Evolutionary conservation across 495 filamentous ascomycete genomes (phyloP).

Genomic region (Aspergillus olivimuriae): DNA sequence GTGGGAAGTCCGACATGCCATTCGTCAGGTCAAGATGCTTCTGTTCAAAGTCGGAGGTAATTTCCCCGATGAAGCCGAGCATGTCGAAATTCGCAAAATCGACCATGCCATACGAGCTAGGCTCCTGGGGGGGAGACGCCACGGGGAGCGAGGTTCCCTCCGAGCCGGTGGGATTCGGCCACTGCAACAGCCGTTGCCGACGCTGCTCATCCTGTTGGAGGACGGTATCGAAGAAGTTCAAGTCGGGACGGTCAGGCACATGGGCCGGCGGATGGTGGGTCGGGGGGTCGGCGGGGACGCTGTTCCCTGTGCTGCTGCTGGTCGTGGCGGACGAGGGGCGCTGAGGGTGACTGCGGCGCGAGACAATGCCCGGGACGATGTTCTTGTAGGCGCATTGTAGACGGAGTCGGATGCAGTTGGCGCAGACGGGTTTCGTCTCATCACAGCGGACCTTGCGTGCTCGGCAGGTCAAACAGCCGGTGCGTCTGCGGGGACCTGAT

Average conservation of each 20-base stretch:
- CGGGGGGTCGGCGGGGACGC: slow-evolving; percentile 9
- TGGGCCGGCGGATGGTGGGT: too few relatives aligned
- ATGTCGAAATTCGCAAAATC: slow-evolving; percentile 30
- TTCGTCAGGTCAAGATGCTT: slow-evolving; percentile 32
- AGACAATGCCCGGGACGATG: slow-evolving; percentile 14
- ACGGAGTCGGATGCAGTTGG: slow-evolving; percentile 33
- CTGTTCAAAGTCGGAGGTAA: slow-evolving; percentile 34
- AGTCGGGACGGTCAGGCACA: slow-evolving; percentile 12
- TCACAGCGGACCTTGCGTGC: slow-evolving; percentile 43
- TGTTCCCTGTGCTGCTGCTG: background rate
- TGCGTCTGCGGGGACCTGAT: slow-evolving; percentile 37
- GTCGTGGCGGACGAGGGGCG: slow-evolving; percentile 1
- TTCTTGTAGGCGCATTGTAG: slow-evolving; percentile 29
- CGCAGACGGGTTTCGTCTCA: slow-evolving; percentile 32
- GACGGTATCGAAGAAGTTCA: slow-evolving; percentile 31
- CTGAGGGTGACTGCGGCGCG: slow-evolving; percentile 5
- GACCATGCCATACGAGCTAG: too few relatives aligned
- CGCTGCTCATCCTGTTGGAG: slow-evolving; percentile 23
- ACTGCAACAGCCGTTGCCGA: slow-evolving; percentile 1
- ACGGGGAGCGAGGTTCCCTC: too few relatives aligned
- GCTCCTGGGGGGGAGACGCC: too few relatives aligned
- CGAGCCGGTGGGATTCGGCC: too few relatives aligned
- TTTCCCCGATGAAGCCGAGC: slow-evolving; percentile 35
- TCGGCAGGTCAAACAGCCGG: slow-evolving; percentile 41
- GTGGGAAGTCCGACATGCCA: slow-evolving; percentile 14